Conservation (phyloP, 2,329 filamentous ascomycete species). For the Pseudocercospora eumusae region DNA sequence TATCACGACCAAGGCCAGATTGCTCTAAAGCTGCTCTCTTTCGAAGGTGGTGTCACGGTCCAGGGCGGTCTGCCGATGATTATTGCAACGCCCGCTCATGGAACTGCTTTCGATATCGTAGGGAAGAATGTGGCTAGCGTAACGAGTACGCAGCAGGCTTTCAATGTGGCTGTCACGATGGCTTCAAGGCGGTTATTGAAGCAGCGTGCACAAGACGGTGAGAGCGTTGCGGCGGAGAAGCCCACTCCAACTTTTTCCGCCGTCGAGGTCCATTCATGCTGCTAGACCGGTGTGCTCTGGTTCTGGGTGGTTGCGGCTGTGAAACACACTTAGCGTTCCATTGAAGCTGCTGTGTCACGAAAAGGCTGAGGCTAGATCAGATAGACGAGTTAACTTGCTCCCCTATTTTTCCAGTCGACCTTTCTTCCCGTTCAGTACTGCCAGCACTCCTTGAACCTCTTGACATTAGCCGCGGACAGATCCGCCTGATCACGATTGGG, state of each 20-base stretch:
- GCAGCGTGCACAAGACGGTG: not conserved
- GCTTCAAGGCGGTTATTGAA: slow-evolving; percentile 15
- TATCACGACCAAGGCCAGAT: slow-evolving; percentile 27
- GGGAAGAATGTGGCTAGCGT: slow-evolving; percentile 22
- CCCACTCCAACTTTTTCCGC: not conserved
- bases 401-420: not conserved
- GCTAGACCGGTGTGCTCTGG: not conserved
- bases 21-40: slow-evolving; percentile 21
- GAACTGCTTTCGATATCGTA: slow-evolving; percentile 23
- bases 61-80: slow-evolving; percentile 22
- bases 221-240: not conserved
- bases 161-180: slow-evolving; percentile 23
- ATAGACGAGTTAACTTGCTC: not conserved
- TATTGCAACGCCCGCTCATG: slow-evolving; percentile 23
- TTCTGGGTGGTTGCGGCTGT: not conserved
- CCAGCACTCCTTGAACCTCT: too few relatives aligned
- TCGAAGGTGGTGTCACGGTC: slow-evolving; percentile 24
- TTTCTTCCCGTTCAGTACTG: too few relatives aligned
- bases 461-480: too few relatives aligned
- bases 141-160: slow-evolving; percentile 22
- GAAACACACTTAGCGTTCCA: not conserved
- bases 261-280: not conserved
- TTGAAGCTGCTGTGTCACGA: not conserved
- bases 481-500: too few relatives aligned
- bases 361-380: not conserved